Evolutionary conservation across 345 rosid species (phyloP).

Genomic region (Lepidium sativum): DNA sequence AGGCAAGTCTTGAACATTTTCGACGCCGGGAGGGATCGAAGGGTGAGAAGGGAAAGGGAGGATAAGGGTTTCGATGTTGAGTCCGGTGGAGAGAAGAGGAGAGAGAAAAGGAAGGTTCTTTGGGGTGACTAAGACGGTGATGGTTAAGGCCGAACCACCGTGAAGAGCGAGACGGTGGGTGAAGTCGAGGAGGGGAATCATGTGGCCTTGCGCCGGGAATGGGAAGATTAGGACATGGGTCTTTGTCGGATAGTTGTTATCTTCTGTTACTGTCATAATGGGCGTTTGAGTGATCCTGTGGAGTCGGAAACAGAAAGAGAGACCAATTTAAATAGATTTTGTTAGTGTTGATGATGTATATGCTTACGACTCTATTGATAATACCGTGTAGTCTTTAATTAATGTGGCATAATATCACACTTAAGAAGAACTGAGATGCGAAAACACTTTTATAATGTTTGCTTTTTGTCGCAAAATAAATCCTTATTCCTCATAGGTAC

Average conservation of each 20-base stretch:
- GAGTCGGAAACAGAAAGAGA: neutral
- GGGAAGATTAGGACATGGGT: slow-evolving; percentile 33
- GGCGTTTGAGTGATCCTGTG: neutral
- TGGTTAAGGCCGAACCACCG: slow-evolving; percentile 17
- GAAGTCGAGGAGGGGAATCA: slow-evolving; percentile 36
- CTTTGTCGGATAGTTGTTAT: neutral
- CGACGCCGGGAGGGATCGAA: slow-evolving; percentile 31
- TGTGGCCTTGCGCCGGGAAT: slow-evolving; percentile 39
- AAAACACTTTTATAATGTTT: neutral
- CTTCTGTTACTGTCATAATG: slow-evolving; percentile 6
- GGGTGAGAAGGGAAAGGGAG: slow-evolving; percentile 45
- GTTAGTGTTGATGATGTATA: neutral
- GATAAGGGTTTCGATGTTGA: slow-evolving; percentile 23
- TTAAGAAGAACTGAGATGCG: neutral
- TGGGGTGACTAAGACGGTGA: slow-evolving; percentile 34
- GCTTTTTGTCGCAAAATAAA: neutral
- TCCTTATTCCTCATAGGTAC: slow-evolving; percentile 16
- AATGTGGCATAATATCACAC: neutral
- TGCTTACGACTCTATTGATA: slow-evolving; percentile 10
- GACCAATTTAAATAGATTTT: neutral
- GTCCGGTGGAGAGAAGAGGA: slow-evolving; percentile 21
- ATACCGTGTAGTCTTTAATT: slow-evolving; percentile 6
- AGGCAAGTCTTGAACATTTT: slow-evolving; percentile 35
- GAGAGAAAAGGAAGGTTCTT: slow-evolving; percentile 31
- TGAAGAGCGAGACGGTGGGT: slow-evolving; percentile 27